Conservation (phyloP, 257 asterid species). For the Ehretia macrophylla region DNA sequence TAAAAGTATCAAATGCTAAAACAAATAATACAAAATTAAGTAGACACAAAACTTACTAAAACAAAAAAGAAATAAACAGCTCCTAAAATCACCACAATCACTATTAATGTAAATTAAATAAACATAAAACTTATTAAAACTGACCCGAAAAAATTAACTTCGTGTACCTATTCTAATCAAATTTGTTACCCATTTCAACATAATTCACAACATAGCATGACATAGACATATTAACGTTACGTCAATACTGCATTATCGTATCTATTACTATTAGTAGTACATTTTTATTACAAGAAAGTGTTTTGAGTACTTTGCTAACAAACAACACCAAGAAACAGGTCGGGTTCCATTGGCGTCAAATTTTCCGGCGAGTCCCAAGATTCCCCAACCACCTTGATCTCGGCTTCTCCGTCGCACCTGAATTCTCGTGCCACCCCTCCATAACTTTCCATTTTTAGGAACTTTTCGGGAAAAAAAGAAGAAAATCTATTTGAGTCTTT, state of each 20-base stretch:
- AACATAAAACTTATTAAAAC: too few species aligned
- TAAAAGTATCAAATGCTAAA: too few species aligned
- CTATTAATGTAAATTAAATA: too few species aligned
- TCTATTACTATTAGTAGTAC: background rate
- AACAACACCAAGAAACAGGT: constrained; percentile 26
- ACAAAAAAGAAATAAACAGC: too few species aligned
- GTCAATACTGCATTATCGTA: background rate
- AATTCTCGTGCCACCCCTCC: constrained; percentile 14
- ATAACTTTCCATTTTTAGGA: constrained; percentile 35
- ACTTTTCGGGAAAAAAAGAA: background rate
- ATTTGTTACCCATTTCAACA: constrained; percentile 8
- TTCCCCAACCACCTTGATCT: constrained; percentile 49
- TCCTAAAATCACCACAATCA: too few species aligned
- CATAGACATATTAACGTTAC: constrained; percentile 13
- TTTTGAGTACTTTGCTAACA: too few species aligned
- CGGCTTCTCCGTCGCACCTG: constrained; percentile 30
- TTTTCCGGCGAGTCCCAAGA: constrained; percentile 63
- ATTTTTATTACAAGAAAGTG: constrained; percentile 1
- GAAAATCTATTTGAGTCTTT: constrained; percentile 1
- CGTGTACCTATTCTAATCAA: too few species aligned
- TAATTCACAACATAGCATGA: constrained; percentile 16
- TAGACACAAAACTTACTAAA: too few species aligned
- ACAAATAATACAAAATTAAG: too few species aligned
- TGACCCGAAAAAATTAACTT: too few species aligned
- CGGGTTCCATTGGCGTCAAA: constrained; percentile 38